Conservation (phyloP, 2,329 filamentous ascomycete genomes). For the Penicillium palitans region DNA sequence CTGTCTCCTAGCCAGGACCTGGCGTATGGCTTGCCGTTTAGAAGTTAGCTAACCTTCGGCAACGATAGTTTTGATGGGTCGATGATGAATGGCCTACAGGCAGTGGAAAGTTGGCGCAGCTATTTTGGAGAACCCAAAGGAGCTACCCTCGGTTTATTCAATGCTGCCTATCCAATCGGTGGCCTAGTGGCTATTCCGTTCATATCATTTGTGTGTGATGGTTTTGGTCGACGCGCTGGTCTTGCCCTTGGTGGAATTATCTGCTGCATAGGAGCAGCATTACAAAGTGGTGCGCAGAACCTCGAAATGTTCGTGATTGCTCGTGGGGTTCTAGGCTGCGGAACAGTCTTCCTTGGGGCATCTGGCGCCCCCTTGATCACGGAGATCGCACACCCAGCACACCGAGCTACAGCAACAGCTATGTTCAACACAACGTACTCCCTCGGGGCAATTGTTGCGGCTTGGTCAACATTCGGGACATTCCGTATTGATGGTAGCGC, state of each 20-base stretch:
- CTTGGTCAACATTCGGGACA: slow-evolving; percentile 17
- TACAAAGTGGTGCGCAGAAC: background rate
- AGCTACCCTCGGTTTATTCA: background rate
- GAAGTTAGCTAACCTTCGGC: background rate
- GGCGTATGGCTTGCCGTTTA: too few species aligned
- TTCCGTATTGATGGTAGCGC: background rate
- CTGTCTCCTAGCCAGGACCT: too few species aligned
- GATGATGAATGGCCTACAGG: background rate
- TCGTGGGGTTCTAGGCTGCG: background rate
- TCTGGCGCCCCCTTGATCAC: background rate
- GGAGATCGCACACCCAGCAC: background rate
- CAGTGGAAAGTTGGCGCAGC: background rate
- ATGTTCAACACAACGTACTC: background rate
- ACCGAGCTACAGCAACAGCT: background rate
- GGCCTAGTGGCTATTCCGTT: background rate
- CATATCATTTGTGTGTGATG: background rate
- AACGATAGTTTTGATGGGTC: background rate
- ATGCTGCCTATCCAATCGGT: background rate
- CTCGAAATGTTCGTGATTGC: background rate
- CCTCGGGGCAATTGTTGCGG: slow-evolving; percentile 51
- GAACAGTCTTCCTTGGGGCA: background rate
- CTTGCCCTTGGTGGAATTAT: background rate
- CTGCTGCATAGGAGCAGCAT: background rate
- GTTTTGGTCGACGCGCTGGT: background rate
- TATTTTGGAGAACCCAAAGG: background rate